phyloP scores from a whole-genome alignment of 2,329 filamentous ascomycete genomes.

The Colletotrichum tropicicola region DNA sequence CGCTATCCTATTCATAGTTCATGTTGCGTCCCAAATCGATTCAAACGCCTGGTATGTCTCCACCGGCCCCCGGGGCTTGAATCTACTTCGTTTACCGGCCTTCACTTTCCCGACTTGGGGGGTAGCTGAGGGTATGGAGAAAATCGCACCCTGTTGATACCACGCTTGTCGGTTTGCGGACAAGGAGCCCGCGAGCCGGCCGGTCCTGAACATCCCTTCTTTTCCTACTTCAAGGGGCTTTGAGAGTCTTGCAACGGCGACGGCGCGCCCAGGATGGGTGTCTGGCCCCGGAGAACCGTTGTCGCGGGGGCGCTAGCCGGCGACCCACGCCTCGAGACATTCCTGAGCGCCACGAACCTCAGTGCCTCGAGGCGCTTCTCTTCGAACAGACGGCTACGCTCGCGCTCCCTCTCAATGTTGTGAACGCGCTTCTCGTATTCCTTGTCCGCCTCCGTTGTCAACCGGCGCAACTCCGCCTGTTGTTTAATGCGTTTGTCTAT shows the following conservation, averaged over 20 bases:
- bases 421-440: slow-evolving; percentile 54
- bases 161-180: neutral
- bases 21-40: neutral
- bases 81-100: too few species aligned
- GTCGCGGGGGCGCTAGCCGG: slow-evolving; percentile 31
- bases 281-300: slow-evolving; percentile 16
- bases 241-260: slow-evolving; percentile 14
- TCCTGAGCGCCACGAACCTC: slow-evolving; percentile 41
- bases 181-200: neutral
- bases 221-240: neutral
- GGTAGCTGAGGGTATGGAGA: too few species aligned
- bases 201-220: neutral
- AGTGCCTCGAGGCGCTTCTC: slow-evolving; percentile 55
- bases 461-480: slow-evolving; percentile 48
- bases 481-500: slow-evolving; percentile 56
- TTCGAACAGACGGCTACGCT: slow-evolving; percentile 61
- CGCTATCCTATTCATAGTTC: neutral
- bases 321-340: slow-evolving; percentile 23
- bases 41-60: neutral
- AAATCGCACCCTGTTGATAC: too few species aligned
- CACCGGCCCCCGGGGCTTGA: too few species aligned
- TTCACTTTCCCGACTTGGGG: too few species aligned
- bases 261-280: neutral
- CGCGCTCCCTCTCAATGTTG: slow-evolving; percentile 54
- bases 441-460: slow-evolving; percentile 51